phyloP scores from a whole-genome alignment of 306 rosid species.

The Dryas octopetala region DNA sequence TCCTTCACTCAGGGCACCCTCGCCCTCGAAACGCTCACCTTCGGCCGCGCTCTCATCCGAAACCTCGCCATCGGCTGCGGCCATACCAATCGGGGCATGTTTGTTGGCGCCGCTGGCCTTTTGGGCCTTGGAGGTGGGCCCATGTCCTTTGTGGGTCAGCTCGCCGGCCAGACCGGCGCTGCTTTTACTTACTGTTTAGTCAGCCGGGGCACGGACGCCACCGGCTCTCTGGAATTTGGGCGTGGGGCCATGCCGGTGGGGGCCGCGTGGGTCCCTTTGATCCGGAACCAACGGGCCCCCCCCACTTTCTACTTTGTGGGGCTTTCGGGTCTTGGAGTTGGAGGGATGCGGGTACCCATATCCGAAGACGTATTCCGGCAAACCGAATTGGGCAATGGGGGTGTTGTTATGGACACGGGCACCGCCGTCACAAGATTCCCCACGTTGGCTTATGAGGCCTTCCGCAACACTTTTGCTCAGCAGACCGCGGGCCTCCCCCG shows the following conservation, averaged over 20 bases:
- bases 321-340: constrained; percentile 78
- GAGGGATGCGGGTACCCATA: constrained; percentile 56
- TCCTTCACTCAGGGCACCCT: constrained; percentile 82
- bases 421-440: constrained; percentile 88
- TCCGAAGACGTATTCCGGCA: constrained; percentile 48
- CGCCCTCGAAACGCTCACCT: constrained; percentile 70
- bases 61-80: constrained; percentile 90
- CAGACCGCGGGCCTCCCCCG: constrained; percentile 75
- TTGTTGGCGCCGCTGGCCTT: constrained; percentile 82
- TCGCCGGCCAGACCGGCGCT: constrained; percentile 73
- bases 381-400: constrained; percentile 61
- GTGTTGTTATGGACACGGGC: constrained; percentile 91
- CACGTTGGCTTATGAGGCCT: constrained; percentile 49
- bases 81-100: constrained; percentile 81
- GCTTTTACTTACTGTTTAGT: constrained; percentile 74
- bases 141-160: constrained; percentile 82
- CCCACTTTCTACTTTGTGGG: constrained; percentile 78
- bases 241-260: constrained; percentile 76
- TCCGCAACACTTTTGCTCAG: constrained; percentile 56
- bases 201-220: constrained; percentile 50
- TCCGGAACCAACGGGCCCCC: constrained; percentile 57
- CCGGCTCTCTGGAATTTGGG: constrained; percentile 71
- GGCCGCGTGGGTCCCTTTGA: constrained; percentile 77
- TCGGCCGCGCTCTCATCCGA: constrained; percentile 56
- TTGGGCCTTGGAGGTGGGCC: constrained; percentile 87